A percentile compares a stretch with the other conserved stretches of the same genome.
Conservation (phyloP, 169 alveolate genomes). For the Amoebophrya sp. region DNA sequence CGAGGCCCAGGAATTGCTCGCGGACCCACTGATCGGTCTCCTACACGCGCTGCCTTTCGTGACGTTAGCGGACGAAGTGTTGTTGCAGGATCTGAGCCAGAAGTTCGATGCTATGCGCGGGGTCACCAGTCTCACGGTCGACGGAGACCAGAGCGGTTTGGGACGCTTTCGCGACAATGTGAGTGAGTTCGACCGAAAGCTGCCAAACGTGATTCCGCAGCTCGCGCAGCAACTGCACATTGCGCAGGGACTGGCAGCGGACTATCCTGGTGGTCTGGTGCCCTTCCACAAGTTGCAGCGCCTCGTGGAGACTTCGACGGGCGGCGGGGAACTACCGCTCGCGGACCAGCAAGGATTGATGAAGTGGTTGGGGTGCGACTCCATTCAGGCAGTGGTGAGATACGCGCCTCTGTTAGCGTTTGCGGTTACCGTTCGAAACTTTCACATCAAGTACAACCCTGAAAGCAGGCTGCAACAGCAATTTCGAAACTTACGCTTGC, state of each 20-base stretch:
- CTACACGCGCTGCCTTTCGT: neutral
- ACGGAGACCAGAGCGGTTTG: neutral
- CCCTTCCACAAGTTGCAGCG: neutral
- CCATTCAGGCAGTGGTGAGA: neutral
- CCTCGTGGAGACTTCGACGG: neutral
- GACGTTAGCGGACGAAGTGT: neutral
- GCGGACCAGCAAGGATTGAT: neutral
- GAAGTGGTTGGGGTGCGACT: neutral
- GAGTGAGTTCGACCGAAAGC: neutral
- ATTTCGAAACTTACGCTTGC: neutral
- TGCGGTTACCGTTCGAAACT: neutral
- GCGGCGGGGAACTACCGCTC: neutral
- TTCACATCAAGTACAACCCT: neutral
- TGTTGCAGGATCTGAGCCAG: neutral
- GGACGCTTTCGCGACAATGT: neutral
- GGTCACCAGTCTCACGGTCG: neutral
- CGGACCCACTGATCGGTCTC: neutral
- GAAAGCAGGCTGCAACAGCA: neutral
- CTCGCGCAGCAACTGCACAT: neutral
- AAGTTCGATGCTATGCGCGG: neutral
- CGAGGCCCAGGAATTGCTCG: neutral
- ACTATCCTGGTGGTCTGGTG: neutral
- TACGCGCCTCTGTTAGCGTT: neutral
- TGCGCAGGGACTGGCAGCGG: neutral
- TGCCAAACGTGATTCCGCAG: neutral